Percentiles rank a stretch among this genome's conserved stretches.
Evolutionary conservation across 805 yeast species (phyloP).

Genomic region (Zygotorulaspora sp.): DNA sequence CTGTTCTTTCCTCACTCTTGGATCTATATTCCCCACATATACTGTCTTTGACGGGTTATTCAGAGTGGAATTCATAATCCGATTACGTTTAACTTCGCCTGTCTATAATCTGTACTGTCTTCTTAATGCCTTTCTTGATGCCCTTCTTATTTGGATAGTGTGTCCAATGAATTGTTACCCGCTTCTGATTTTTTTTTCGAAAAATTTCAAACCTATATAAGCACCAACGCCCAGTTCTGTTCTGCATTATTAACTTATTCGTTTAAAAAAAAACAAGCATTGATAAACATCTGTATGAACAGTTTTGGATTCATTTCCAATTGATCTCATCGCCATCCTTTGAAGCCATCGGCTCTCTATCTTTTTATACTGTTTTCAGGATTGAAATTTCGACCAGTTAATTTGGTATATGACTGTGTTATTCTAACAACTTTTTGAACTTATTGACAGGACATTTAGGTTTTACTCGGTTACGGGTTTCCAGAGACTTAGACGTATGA

Average conservation of each 20-base stretch:
- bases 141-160: no score
- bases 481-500: background rate
- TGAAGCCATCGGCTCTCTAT: background rate
- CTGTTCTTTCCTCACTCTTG: constrained; percentile 62
- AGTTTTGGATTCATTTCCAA: background rate
- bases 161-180: no score
- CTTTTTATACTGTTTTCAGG: background rate
- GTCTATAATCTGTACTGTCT: no score
- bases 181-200: background rate
- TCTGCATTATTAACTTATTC: no score
- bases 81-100: no score
- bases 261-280: background rate
- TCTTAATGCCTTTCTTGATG: no score
- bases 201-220: constrained; percentile 2
- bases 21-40: constrained; percentile 80
- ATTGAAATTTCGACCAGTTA: background rate
- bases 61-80: constrained; percentile 8
- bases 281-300: constrained; percentile 4
- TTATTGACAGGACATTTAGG: background rate
- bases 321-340: constrained; percentile 1
- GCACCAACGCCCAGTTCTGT: no score
- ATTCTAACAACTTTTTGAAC: background rate
- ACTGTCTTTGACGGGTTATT: constrained; percentile 39
- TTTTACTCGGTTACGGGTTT: background rate
- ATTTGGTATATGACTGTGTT: background rate